Conservation (phyloP, 306 rosid genomes). For the cucumber (Cucumis sativus) region Cucumber_9930_V3 NC_026655.2:23814501-23815000, state of each 20-base stretch:
- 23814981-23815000: slow-evolving; percentile 45
- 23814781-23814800: slow-evolving; percentile 79
- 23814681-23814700: neutral
- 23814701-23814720: neutral
- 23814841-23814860: slow-evolving; percentile 95
- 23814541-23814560: neutral
- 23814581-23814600: neutral
- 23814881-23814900: slow-evolving; percentile 46
- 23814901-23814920: slow-evolving; percentile 69
- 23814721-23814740: slow-evolving; percentile 24
- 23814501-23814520: neutral
- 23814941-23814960: slow-evolving; percentile 81
- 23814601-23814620: neutral
- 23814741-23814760: slow-evolving; percentile 24
- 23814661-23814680: neutral
- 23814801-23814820: slow-evolving; percentile 61
- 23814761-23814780: slow-evolving; percentile 11
- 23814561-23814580: neutral
- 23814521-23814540: neutral
- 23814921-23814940: slow-evolving; percentile 62
- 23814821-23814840: slow-evolving; percentile 89
- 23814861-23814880: slow-evolving; percentile 82
- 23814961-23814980: slow-evolving; percentile 77
- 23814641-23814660: neutral
- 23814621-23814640: neutral